These are phyloP conservation scores for Cardiospermum halicacabum DNA, from an alignment of 345 rosid genomes.

Conservation along the genomic window DNA sequence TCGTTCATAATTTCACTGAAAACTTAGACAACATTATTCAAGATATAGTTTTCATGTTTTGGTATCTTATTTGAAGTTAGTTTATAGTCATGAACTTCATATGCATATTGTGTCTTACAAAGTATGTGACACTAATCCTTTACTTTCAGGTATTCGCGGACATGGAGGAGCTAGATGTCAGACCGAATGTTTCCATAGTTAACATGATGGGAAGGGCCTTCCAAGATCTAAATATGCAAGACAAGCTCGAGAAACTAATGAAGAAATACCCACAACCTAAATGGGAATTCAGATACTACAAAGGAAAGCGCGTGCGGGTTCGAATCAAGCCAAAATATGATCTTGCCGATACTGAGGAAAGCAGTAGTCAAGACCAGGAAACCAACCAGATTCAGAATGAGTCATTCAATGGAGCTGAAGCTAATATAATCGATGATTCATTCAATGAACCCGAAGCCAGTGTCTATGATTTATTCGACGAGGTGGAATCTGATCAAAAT, in stretches of 20 bases:
- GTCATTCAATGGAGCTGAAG: background rate
- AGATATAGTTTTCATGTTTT: background rate
- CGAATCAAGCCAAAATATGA: conserved; percentile 31
- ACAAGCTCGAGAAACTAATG: conserved; percentile 58
- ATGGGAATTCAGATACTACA: conserved; percentile 70
- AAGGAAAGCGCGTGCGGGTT: conserved; percentile 77
- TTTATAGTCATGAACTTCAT: conserved; percentile 1
- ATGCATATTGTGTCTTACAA: background rate
- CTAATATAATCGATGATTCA: background rate
- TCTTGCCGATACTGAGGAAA: background rate
- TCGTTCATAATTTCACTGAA: background rate
- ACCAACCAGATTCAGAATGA: conserved; percentile 2
- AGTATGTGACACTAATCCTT: conserved; percentile 4
- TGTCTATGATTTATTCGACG: background rate
- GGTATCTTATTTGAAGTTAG: background rate
- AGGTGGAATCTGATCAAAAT: background rate
- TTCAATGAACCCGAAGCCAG: conserved; percentile 1
- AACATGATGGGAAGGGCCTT: conserved; percentile 72
- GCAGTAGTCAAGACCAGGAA: background rate
- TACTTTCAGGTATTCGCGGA: conserved; percentile 76
- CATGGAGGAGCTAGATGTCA: conserved; percentile 93
- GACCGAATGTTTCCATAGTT: conserved; percentile 55
- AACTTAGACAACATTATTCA: background rate
- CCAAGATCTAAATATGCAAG: conserved; percentile 58
- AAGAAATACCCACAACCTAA: conserved; percentile 80